These are phyloP conservation scores for Linaria vulgaris DNA, from an alignment of 257 asterid genomes.

Conservation along the genomic window DNA sequence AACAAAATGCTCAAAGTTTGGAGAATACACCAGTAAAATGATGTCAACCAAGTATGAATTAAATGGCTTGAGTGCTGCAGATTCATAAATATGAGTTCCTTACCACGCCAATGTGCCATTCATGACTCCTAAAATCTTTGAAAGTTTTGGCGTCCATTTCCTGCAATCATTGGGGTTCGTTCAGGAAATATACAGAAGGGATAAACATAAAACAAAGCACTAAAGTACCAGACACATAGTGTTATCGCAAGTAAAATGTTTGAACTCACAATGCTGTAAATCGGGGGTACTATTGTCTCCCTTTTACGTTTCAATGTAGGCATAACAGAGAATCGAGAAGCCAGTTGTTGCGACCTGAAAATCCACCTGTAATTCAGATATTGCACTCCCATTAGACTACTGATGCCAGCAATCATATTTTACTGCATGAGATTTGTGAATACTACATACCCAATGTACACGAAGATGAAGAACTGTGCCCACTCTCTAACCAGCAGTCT, in stretches of 20 bases:
- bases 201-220: not conserved
- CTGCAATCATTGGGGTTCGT: conserved; percentile 53
- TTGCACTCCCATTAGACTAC: conserved; percentile 10
- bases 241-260: not conserved
- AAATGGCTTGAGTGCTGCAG: not conserved
- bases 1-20: too few species aligned
- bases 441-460: conserved; percentile 68
- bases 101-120: conserved; percentile 93
- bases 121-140: conserved; percentile 58
- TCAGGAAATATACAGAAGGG: too few species aligned
- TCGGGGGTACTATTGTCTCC: conserved; percentile 61
- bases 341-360: conserved; percentile 66
- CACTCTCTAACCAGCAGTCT: conserved; percentile 80
- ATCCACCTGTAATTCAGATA: conserved; percentile 58
- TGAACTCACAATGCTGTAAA: conserved; percentile 81
- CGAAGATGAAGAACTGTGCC: conserved; percentile 69
- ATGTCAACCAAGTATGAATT: too few species aligned
- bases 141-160: conserved; percentile 85
- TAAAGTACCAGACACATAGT: conserved; percentile 3
- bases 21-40: too few species aligned
- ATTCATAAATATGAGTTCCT: conserved; percentile 18
- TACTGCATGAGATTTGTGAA: not conserved
- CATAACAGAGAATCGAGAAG: conserved; percentile 77
- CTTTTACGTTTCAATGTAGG: conserved; percentile 49
- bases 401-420: not conserved